A percentile compares a stretch with the other conserved stretches of the same genome.
phyloP scores from a whole-genome alignment of 805 yeast genomes.

The Saturnispora silvae region DNA sequence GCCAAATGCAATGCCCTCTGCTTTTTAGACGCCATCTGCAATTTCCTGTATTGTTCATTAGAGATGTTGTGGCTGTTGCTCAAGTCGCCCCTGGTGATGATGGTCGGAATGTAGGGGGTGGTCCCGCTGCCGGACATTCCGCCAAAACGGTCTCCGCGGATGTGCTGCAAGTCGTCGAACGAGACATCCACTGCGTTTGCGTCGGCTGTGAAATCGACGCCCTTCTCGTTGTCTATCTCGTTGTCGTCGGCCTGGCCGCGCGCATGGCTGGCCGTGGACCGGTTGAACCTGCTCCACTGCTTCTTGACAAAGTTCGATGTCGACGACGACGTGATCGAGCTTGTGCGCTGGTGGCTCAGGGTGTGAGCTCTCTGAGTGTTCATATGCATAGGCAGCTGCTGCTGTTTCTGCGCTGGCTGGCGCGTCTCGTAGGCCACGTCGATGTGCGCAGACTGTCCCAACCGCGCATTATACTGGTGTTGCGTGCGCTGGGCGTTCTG shows the following conservation, averaged over 20 bases:
- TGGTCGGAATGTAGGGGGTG: slow-evolving; percentile 67
- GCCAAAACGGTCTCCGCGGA: slow-evolving; percentile 53
- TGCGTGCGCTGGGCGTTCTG: background rate
- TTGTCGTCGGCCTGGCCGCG: slow-evolving; percentile 21
- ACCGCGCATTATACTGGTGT: slow-evolving; percentile 12
- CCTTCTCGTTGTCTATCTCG: slow-evolving; percentile 22
- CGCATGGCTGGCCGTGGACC: slow-evolving; percentile 8
- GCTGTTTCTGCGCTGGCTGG: slow-evolving; percentile 12
- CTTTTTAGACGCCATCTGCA: slow-evolving; percentile 58
- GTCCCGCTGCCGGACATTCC: slow-evolving; percentile 34
- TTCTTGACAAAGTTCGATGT: slow-evolving; percentile 30
- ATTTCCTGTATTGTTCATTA: slow-evolving; percentile 59
- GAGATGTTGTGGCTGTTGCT: slow-evolving; percentile 27
- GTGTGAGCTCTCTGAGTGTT: slow-evolving; percentile 3
- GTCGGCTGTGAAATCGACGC: slow-evolving; percentile 23
- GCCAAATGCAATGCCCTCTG: slow-evolving; percentile 29
- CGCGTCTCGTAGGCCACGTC: slow-evolving; percentile 33
- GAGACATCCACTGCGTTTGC: slow-evolving; percentile 27
- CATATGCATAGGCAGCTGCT: slow-evolving; percentile 2
- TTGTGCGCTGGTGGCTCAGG: slow-evolving; percentile 3
- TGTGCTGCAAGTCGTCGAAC: slow-evolving; percentile 52
- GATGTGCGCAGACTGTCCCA: slow-evolving; percentile 34
- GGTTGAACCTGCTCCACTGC: slow-evolving; percentile 21
- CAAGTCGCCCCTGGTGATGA: slow-evolving; percentile 30
- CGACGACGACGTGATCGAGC: slow-evolving; percentile 3